These are phyloP conservation scores for Isatis lusitanica DNA, from an alignment of 441 rosid species.

Conservation along the genomic window DNA sequence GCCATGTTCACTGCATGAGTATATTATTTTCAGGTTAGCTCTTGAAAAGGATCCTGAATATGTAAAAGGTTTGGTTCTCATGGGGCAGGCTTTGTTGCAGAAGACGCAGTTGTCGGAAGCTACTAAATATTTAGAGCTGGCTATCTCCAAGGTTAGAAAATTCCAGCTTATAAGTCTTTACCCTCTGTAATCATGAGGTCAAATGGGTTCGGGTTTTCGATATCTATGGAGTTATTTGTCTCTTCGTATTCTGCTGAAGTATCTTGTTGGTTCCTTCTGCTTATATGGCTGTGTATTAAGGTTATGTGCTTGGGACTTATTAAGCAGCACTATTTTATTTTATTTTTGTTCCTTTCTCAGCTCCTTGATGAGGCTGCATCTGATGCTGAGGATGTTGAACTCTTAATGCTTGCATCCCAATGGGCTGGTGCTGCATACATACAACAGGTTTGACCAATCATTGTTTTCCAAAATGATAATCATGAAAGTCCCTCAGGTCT, in stretches of 20 bases:
- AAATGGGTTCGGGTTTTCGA: neutral
- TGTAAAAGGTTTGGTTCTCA: constrained; percentile 51
- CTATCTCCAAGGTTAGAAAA: constrained; percentile 70
- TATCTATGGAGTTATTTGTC: neutral
- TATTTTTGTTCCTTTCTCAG: constrained; percentile 44
- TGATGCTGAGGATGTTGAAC: constrained; percentile 55
- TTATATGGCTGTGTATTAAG: constrained; percentile 10
- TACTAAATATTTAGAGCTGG: constrained; percentile 61
- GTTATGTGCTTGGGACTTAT: neutral
- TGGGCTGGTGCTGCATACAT: constrained; percentile 75
- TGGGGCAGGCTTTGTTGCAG: constrained; percentile 75
- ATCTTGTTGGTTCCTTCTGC: constrained; percentile 2
- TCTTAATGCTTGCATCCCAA: constrained; percentile 67
- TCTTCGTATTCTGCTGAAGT: neutral
- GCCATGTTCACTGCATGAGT: constrained; percentile 18
- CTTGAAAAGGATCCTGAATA: constrained; percentile 75
- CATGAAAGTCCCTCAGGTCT: neutral
- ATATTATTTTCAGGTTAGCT: constrained; percentile 53
- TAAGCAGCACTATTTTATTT: neutral
- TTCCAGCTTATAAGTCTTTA: neutral
- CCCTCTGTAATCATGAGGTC: neutral
- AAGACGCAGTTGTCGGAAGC: constrained; percentile 61
- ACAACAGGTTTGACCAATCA: constrained; percentile 52
- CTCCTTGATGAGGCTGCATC: constrained; percentile 47
- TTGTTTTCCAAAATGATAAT: neutral